Evolutionary conservation across 2,329 filamentous ascomycete genomes (phyloP).

Genomic region (Phyllosticta citriasiana): DNA sequence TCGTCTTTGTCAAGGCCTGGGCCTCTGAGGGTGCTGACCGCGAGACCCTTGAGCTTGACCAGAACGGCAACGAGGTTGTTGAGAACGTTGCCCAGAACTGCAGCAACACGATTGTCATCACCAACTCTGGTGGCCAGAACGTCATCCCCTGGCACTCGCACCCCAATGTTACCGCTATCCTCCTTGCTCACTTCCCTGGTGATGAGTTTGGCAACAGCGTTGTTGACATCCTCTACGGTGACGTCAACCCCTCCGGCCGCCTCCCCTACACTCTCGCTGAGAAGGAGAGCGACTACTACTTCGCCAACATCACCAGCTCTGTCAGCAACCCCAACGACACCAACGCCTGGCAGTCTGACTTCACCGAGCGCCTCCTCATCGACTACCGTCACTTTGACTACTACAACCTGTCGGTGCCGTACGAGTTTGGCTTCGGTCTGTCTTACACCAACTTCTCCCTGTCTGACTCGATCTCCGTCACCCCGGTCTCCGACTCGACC

Average conservation of each 20-base stretch:
- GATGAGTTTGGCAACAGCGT: constrained; percentile 71
- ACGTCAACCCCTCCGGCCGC: constrained; percentile 66
- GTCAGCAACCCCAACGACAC: constrained; percentile 12
- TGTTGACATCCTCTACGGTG: constrained; percentile 68
- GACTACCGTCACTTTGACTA: constrained; percentile 89
- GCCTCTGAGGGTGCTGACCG: constrained; percentile 37
- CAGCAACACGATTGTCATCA: constrained; percentile 43
- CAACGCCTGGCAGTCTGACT: constrained; percentile 35
- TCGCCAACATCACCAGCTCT: constrained; percentile 15
- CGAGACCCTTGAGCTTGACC: constrained; percentile 29
- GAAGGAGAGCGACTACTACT: constrained; percentile 46
- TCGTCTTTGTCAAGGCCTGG: constrained; percentile 51
- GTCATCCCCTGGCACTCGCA: constrained; percentile 32
- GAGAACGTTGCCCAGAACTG: constrained; percentile 34
- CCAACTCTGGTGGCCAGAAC: constrained; percentile 34
- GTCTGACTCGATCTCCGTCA: constrained; percentile 36
- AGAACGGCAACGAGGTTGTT: constrained; percentile 21
- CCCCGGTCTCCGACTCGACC: constrained; percentile 37
- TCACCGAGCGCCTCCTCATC: constrained; percentile 72
- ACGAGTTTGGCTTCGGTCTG: constrained; percentile 78
- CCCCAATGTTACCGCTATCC: constrained; percentile 24
- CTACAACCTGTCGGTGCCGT: constrained; percentile 61
- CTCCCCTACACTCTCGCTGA: constrained; percentile 81
- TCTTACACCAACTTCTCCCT: constrained; percentile 69
- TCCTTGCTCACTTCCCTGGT: constrained; percentile 22